These are phyloP conservation scores for grape (Vitis vinifera) DNA, from an alignment of 164 flowering plant species.

Conservation along the genomic window ASM3070453v1 NC_081811.1:28214501-28215000, in stretches of 20 bases:
- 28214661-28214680: background rate
- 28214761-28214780: constrained; percentile 55
- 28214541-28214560: too few relatives aligned
- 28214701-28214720: background rate
- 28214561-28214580: too few relatives aligned
- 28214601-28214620: too few relatives aligned
- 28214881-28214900: background rate
- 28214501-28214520: too few relatives aligned
- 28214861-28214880: too few relatives aligned
- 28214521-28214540: too few relatives aligned
- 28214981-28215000: constrained; percentile 93
- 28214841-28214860: background rate
- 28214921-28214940: background rate
- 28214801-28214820: constrained; percentile 67
- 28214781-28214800: constrained; percentile 57
- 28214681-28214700: background rate
- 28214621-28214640: too few relatives aligned
- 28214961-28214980: constrained; percentile 33
- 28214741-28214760: constrained; percentile 97
- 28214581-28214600: too few relatives aligned
- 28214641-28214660: too few relatives aligned
- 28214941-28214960: background rate
- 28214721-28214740: background rate
- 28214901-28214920: background rate
- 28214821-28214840: background rate